Evolutionary conservation across 768 basidiomycete genomes (phyloP).

Genomic region (Hortiboletus campestris): DNA sequence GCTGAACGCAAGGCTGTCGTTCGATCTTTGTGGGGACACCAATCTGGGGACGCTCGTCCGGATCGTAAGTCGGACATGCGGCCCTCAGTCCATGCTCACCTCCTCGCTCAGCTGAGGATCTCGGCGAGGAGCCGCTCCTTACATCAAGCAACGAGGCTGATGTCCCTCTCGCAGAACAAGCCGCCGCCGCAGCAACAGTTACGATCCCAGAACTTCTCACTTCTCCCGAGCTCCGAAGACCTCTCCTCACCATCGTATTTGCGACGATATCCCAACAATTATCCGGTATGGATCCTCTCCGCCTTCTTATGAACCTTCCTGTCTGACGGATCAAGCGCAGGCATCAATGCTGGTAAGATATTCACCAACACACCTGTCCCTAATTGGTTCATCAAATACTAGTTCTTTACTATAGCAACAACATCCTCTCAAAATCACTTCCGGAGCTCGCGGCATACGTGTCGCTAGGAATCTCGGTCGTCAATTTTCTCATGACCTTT

Average conservation of each 20-base stretch:
- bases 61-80: conserved; percentile 17
- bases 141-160: conserved; percentile 14
- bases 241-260: conserved; percentile 63
- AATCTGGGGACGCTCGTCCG: conserved; percentile 27
- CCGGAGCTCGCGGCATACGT: conserved; percentile 79
- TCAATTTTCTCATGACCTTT: conserved; percentile 75
- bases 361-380: background rate
- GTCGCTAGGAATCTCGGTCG: conserved; percentile 78
- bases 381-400: conserved; percentile 5
- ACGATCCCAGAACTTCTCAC: conserved; percentile 54
- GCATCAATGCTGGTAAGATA: conserved; percentile 70
- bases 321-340: conserved; percentile 34
- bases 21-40: conserved; percentile 53
- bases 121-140: conserved; percentile 29
- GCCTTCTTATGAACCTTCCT: background rate
- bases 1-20: conserved; percentile 48
- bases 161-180: conserved; percentile 20
- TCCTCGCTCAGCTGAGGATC: conserved; percentile 21
- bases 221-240: conserved; percentile 53
- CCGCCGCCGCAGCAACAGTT: conserved; percentile 26
- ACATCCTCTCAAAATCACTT: conserved; percentile 77
- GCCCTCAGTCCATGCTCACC: conserved; percentile 4
- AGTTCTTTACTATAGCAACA: conserved; percentile 92
- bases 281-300: conserved; percentile 48
- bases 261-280: conserved; percentile 79